Conservation (phyloP, 2,329 filamentous ascomycete species). For the Colletotrichum tanaceti region DNA sequence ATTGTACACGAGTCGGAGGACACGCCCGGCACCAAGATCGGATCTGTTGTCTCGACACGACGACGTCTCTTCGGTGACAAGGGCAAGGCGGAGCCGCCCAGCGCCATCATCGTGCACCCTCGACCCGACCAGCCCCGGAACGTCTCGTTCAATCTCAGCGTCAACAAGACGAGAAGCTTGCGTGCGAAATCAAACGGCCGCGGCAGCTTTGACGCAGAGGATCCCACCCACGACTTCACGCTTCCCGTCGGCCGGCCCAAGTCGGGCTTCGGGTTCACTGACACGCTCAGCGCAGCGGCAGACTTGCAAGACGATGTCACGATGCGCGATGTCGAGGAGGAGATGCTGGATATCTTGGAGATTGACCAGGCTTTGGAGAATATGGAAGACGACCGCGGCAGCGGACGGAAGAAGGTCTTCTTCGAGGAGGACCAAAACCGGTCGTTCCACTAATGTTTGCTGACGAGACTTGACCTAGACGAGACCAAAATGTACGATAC, state of each 20-base stretch:
- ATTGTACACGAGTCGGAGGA: slow-evolving; percentile 66
- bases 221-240: slow-evolving; percentile 42
- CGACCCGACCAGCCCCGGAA: slow-evolving; percentile 53
- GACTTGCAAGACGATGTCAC: slow-evolving; percentile 63
- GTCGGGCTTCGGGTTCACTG: slow-evolving; percentile 62
- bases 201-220: slow-evolving; percentile 33
- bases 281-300: slow-evolving; percentile 64
- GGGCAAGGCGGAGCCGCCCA: slow-evolving; percentile 55
- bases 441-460: slow-evolving; percentile 29
- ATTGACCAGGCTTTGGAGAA: slow-evolving; percentile 70
- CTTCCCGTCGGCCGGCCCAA: slow-evolving; percentile 47
- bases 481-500: slow-evolving; percentile 53
- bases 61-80: slow-evolving; percentile 46
- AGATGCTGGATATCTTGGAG: slow-evolving; percentile 74
- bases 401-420: slow-evolving; percentile 63
- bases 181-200: slow-evolving; percentile 24
- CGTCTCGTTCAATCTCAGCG: slow-evolving; percentile 63
- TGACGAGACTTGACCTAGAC: slow-evolving; percentile 36
- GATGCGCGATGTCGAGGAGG: slow-evolving; percentile 65
- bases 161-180: slow-evolving; percentile 48
- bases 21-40: slow-evolving; percentile 56
- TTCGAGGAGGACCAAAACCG: slow-evolving; percentile 55
- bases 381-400: slow-evolving; percentile 63
- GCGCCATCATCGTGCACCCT: slow-evolving; percentile 67
- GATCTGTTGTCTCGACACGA: slow-evolving; percentile 49